Percentiles rank a stretch among this genome's conserved stretches.
Evolutionary conservation across 495 filamentous ascomycete genomes (phyloP).

Genomic region (Darksidea phi): DNA sequence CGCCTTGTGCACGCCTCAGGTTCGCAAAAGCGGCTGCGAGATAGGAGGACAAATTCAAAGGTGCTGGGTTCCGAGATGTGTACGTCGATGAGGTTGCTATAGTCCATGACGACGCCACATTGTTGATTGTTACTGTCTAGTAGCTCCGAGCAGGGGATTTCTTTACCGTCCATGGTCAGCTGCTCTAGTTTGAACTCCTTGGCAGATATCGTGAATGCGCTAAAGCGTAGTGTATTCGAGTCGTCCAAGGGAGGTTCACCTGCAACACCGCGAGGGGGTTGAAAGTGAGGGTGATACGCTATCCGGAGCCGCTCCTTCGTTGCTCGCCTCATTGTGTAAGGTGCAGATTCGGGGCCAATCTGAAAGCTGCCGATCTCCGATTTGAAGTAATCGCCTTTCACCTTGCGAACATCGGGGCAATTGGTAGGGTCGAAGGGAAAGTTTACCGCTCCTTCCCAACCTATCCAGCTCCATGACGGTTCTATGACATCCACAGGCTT

Average conservation of each 20-base stretch:
- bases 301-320: slow-evolving; percentile 16
- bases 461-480: slow-evolving; percentile 29
- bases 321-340: slow-evolving; percentile 21
- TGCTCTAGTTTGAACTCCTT: slow-evolving; percentile 20
- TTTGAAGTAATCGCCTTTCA: slow-evolving; percentile 15
- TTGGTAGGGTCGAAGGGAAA: slow-evolving; percentile 32
- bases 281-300: slow-evolving; percentile 15
- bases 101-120: slow-evolving; percentile 32
- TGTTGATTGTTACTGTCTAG: slow-evolving; percentile 15
- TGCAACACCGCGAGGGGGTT: slow-evolving; percentile 12
- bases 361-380: slow-evolving; percentile 26
- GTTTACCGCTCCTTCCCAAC: slow-evolving; percentile 25
- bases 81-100: slow-evolving; percentile 5
- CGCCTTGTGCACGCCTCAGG: not conserved
- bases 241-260: not conserved
- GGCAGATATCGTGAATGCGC: slow-evolving; percentile 19
- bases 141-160: slow-evolving; percentile 24
- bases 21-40: slow-evolving; percentile 12
- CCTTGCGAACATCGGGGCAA: slow-evolving; percentile 16
- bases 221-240: slow-evolving; percentile 22
- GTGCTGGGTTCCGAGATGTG: not conserved
- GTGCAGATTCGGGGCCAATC: slow-evolving; percentile 13
- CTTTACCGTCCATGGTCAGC: slow-evolving; percentile 3
- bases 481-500: slow-evolving; percentile 6
- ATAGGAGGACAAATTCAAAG: slow-evolving; percentile 27